Percentiles rank a stretch among this genome's conserved stretches.
These are phyloP conservation scores for Phlebopus sp. DNA, from an alignment of 1,284 basidiomycete species.

Conservation along the genomic window DNA sequence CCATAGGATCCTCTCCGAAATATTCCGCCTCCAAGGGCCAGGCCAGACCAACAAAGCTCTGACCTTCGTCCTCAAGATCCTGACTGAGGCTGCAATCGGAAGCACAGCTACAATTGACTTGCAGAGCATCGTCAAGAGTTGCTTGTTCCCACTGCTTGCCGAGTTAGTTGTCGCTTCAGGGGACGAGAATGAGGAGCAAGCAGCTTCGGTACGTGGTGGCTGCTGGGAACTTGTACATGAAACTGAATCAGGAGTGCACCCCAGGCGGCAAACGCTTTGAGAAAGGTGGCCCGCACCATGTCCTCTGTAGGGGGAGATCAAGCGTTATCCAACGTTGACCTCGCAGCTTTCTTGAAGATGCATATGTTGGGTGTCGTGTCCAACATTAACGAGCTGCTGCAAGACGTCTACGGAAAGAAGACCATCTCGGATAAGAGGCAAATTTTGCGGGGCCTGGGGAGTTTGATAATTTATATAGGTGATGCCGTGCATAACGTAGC, in stretches of 20 bases:
- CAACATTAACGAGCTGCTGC: conserved; percentile 78
- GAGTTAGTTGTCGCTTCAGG: conserved; percentile 77
- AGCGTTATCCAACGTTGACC: conserved; percentile 32
- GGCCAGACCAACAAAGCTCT: conserved; percentile 56
- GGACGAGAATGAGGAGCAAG: conserved; percentile 50
- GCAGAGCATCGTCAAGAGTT: conserved; percentile 58
- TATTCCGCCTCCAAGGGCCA: conserved; percentile 61
- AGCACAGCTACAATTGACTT: conserved; percentile 42
- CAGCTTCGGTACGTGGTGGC: conserved; percentile 40
- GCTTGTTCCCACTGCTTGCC: conserved; percentile 64
- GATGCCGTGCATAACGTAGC: conserved; percentile 70
- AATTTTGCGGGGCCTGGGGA: conserved; percentile 79
- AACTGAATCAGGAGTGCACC: conserved; percentile 7
- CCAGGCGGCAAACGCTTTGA: conserved; percentile 62
- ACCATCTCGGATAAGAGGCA: conserved; percentile 63
- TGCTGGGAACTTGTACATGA: background rate
- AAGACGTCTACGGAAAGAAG: conserved; percentile 77
- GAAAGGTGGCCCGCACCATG: conserved; percentile 50
- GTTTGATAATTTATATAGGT: conserved; percentile 72
- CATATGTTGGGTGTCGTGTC: conserved; percentile 84
- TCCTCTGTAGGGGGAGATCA: conserved; percentile 21
- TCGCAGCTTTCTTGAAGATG: conserved; percentile 62
- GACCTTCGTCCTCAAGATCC: conserved; percentile 53
- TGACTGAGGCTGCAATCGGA: conserved; percentile 28
- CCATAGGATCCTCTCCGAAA: conserved; percentile 66